Conservation (phyloP, 2,329 filamentous ascomycete genomes). For the Paradendryphiella salina region DNA sequence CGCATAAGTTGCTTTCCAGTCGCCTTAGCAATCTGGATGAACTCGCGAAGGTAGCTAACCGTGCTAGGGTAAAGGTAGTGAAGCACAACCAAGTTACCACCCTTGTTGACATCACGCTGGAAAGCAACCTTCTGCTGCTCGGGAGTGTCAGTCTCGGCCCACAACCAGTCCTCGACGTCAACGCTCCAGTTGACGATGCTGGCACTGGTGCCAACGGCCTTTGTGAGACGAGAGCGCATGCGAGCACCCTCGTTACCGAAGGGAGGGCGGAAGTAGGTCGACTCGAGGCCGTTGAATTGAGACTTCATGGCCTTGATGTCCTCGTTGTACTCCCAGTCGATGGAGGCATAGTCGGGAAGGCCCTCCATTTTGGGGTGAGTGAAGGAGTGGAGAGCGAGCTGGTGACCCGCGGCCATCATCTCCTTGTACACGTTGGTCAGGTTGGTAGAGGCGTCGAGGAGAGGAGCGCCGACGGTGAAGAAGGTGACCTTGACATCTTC, state of each 20-base stretch:
- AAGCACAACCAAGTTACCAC: conserved; percentile 68
- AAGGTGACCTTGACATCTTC: conserved; percentile 69
- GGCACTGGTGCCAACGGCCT: conserved; percentile 50
- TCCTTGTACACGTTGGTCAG: conserved; percentile 66
- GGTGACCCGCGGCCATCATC: conserved; percentile 65
- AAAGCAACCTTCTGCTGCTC: conserved; percentile 70
- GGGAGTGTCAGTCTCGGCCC: conserved; percentile 64
- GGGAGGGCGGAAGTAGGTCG: conserved; percentile 67
- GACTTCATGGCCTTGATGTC: conserved; percentile 56
- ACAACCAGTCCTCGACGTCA: conserved; percentile 72
- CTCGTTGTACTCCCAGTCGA: conserved; percentile 65
- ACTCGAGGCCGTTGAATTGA: conserved; percentile 43
- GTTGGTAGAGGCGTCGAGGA: conserved; percentile 63
- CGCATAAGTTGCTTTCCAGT: conserved; percentile 68
- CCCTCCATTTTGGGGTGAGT: conserved; percentile 70
- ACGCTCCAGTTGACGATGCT: conserved; percentile 70
- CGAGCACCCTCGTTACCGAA: conserved; percentile 70
- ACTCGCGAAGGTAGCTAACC: conserved; percentile 65
- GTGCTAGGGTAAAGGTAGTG: conserved; percentile 69
- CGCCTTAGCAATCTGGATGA: conserved; percentile 66
- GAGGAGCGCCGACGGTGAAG: conserved; percentile 68
- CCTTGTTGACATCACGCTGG: conserved; percentile 63
- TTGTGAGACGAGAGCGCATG: conserved; percentile 65
- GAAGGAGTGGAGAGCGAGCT: conserved; percentile 69
- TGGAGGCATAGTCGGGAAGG: conserved; percentile 56